Evolutionary conservation across 2,329 filamentous ascomycete species (phyloP).

Genomic region (Pochonia chlamydosporia): DNA sequence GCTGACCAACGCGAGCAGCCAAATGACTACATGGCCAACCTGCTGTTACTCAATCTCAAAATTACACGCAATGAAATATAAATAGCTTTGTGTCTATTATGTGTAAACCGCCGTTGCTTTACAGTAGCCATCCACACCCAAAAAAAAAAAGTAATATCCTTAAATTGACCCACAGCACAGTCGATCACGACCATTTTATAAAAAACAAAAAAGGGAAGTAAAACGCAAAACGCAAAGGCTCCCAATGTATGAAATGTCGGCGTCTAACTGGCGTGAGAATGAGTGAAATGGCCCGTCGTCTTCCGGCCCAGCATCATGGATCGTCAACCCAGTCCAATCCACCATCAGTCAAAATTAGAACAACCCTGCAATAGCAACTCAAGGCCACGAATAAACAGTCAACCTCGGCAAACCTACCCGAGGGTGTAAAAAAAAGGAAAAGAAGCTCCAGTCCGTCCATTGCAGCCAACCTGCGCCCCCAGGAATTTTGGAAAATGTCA

Average conservation of each 20-base stretch:
- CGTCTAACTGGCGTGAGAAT: not conserved
- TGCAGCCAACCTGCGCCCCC: slow-evolving; percentile 1
- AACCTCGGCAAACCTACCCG: not conserved
- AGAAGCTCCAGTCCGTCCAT: not conserved
- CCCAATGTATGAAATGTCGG: not conserved
- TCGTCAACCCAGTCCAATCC: not conserved
- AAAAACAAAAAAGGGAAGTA: not conserved
- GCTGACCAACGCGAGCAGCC: no score
- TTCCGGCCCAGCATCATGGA: not conserved
- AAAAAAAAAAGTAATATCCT: slow-evolving; percentile 6
- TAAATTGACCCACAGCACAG: not conserved
- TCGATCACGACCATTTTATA: not conserved
- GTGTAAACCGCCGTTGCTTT: not conserved
- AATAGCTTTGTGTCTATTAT: slow-evolving; percentile 1
- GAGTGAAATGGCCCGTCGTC: not conserved
- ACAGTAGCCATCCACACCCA: slow-evolving; percentile 1
- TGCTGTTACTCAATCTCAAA: no score
- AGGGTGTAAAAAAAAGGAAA: not conserved
- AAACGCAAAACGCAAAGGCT: not conserved
- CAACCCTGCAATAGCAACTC: not conserved
- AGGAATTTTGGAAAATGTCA: slow-evolving; percentile 14
- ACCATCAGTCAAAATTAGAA: not conserved
- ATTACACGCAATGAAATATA: not conserved
- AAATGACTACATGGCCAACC: no score
- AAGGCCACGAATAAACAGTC: not conserved